A percentile compares a stretch with the other conserved stretches of the same genome.
Evolutionary conservation across 331 rosid species (phyloP).

Genomic region (Erythrophleum ivorense): DNA sequence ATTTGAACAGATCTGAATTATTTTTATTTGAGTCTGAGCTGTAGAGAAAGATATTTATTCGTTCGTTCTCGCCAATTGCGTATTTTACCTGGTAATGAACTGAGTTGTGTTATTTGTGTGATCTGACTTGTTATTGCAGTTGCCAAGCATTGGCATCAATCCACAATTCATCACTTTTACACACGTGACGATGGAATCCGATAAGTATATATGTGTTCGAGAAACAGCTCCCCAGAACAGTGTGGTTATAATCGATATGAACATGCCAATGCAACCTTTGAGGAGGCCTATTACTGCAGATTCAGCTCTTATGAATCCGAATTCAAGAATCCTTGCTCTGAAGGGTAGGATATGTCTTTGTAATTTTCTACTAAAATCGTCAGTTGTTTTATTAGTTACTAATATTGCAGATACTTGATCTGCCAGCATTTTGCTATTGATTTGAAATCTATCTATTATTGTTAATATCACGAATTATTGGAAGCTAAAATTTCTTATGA

Average conservation of each 20-base stretch:
- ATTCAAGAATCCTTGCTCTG: slow-evolving; percentile 92
- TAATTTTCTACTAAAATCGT: slow-evolving; percentile 14
- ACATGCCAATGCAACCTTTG: slow-evolving; percentile 92
- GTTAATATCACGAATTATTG: slow-evolving; percentile 4
- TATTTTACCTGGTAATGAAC: neutral
- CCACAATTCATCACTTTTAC: slow-evolving; percentile 94
- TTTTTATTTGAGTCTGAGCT: slow-evolving; percentile 41
- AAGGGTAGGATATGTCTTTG: slow-evolving; percentile 66
- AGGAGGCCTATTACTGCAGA: slow-evolving; percentile 99
- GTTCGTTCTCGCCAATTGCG: neutral
- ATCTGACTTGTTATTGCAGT: slow-evolving; percentile 68
- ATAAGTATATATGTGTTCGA: slow-evolving; percentile 93
- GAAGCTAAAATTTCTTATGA: neutral
- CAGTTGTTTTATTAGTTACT: slow-evolving; percentile 8
- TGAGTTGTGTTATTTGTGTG: slow-evolving; percentile 47
- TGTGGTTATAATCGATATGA: slow-evolving; percentile 94
- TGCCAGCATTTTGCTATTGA: neutral
- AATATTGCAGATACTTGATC: slow-evolving; percentile 25
- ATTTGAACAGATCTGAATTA: slow-evolving; percentile 57
- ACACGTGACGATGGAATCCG: slow-evolving; percentile 99
- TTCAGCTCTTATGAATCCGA: slow-evolving; percentile 99
- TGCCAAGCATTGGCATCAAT: slow-evolving; percentile 94
- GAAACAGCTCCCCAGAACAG: slow-evolving; percentile 98
- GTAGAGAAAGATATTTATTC: neutral
- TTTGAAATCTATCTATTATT: neutral